Base-by-base conservation (phyloP, 495 filamentous ascomycete genomes). In the Xylaria grammica region DNA sequence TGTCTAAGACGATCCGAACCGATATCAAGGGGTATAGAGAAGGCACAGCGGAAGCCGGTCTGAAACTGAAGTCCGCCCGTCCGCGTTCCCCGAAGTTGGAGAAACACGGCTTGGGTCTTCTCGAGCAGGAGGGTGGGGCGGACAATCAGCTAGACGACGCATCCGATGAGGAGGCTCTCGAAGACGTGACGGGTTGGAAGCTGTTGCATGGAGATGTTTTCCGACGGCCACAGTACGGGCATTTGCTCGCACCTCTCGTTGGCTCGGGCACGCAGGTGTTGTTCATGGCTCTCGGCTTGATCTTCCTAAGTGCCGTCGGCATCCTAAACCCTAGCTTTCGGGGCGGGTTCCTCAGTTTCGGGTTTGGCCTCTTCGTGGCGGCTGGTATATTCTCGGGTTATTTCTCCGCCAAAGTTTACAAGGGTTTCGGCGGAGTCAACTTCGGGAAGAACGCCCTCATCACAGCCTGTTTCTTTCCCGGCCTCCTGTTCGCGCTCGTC, bases 171-270 rank as follows among this genome's bases (percentile, higher is more conserved):
- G 93, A 96, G 65, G 75, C 80, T 5, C 73, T 92, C 3, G 94
- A 97, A 67, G 94, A 97, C 67, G 83, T 91, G 36, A 92, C 91
- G 20, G 94, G 94, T 42, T 97, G 94, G 94, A 97, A 97, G 72
- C 81, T 96, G 22, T 82, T 97, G n/a, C 94, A 97, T 70, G 92
- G 87, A 17, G 94, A 97, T 75, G 91, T 97, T n/a, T 97, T 97
- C 79, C 86, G 93, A 22, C 77, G 89, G 22, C 94, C 94, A 4
- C 73, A 83, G 13, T 86, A 90, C 73, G 91, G 91, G 45, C 85
- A 87, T 29, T 82, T 96, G 1, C 86, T 97, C 30, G 94, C 93
- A 3, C 93, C 94, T 1, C 79, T 97, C 13, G 84, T 96, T 29
- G 94, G 94, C 11, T 96, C 92, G 2, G 94, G 94, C 42, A 93